Evolutionary conservation across 1,139 yeast genomes (phyloP).

Genomic region (Arxiozyma slooffiae): DNA sequence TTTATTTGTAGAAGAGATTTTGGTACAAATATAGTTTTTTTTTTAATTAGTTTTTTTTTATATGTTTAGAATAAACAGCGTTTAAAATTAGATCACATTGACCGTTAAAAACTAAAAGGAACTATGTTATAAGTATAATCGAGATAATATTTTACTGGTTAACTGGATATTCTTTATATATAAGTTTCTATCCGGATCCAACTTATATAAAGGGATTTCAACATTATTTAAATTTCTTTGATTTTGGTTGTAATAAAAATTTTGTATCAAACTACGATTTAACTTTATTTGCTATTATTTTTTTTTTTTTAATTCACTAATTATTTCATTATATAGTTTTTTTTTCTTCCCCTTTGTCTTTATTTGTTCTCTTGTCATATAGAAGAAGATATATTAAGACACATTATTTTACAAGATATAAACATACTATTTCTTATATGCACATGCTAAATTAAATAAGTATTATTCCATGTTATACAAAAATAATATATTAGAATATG

Average conservation of each 20-base stretch:
- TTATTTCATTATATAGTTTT: neutral
- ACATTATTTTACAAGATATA: no score
- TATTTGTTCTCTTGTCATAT: neutral
- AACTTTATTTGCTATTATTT: neutral
- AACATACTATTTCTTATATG: neutral
- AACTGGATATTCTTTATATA: neutral
- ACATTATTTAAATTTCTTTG: slow-evolving; percentile 5
- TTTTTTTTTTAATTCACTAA: neutral
- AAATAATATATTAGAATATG: neutral
- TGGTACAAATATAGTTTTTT: no score
- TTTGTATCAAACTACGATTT: neutral
- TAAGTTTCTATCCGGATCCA: slow-evolving; percentile 14
- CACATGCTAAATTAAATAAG: neutral
- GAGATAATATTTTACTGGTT: no score
- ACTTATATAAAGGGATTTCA: slow-evolving; percentile 28
- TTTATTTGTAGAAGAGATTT: neutral
- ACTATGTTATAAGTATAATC: no score
- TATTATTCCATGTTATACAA: no score
- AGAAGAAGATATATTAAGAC: neutral
- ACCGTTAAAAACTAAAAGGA: no score
- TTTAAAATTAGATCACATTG: no score
- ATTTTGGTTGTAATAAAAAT: neutral
- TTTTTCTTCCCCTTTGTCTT: no score
- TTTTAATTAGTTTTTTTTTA: no score
- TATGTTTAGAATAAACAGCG: no score